Base-by-base conservation (phyloP, 1,284 basidiomycete species). In the Neonothopanus nambi region DNA sequence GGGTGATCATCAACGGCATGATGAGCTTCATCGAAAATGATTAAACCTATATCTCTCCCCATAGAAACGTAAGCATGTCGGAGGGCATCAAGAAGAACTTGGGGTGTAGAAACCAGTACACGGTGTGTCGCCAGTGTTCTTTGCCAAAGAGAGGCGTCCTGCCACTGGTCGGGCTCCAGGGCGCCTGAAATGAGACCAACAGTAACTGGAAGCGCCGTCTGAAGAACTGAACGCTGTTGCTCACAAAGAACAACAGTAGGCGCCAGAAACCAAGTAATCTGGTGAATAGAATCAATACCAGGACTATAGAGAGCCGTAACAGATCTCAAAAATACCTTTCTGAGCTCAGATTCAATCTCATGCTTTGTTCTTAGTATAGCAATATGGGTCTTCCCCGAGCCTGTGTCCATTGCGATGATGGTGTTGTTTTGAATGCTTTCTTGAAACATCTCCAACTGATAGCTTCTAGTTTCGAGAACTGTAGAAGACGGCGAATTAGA, bases 1-100 rank as follows among this genome's bases (percentile, higher is more conserved):
- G 89, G 83, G 61, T 92, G 84, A 30, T 84, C 82, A 43, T 84
- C 82, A 2, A 78, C 77, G 1, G 86, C 84, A 61, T 93, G 89
- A 61, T 93, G 90, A 0, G 87, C 87, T 64, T 93, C 90, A 58
- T 93, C 90, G 57, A 92, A 89, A 7, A 92, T 68, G 13, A 92
- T 63, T 2, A 92, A 75, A 21, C 81, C 76, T 38, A 92, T 79
- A 61, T 91, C 81, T 41, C 63, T 66, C 0, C 84, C 84, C 9
- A 91, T 68, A 28, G 69, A 71, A 56, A 91, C 68, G 61, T 88
- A 90, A 0, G 83, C 87, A 60, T 92, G 89, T 17, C 79, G 78
- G 20, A 92, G 75, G 3, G 88, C 84, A 60, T 91, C 88, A 18
- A 91, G 79, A 17, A 91, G 80, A n/a, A 92, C 85, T 56, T 90